phyloP scores from a whole-genome alignment of 2,329 filamentous ascomycete species.

The Aspergillus sp. region DNA sequence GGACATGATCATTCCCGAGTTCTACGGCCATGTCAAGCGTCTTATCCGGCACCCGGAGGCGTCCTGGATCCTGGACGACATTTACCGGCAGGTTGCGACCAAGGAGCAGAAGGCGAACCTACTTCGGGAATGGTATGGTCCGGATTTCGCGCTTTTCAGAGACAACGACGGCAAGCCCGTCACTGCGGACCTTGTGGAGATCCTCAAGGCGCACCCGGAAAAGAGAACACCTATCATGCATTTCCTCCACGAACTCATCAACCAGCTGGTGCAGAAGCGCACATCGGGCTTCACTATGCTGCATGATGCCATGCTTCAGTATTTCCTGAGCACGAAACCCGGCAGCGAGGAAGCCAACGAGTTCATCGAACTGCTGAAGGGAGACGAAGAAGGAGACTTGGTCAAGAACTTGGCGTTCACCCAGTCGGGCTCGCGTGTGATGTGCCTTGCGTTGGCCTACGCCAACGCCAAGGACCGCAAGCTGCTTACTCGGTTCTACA shows the following conservation, averaged over 20 bases:
- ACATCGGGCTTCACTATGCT: slow-evolving; percentile 96
- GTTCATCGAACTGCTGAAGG: slow-evolving; percentile 86
- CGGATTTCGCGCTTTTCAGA: slow-evolving; percentile 83
- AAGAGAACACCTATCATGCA: slow-evolving; percentile 86
- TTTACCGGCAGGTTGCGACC: slow-evolving; percentile 85
- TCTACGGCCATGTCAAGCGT: slow-evolving; percentile 88
- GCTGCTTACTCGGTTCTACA: slow-evolving; percentile 81
- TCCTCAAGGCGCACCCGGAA: slow-evolving; percentile 74
- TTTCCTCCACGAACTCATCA: slow-evolving; percentile 81
- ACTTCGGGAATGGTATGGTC: slow-evolving; percentile 92
- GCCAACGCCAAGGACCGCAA: slow-evolving; percentile 92
- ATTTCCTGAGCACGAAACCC: slow-evolving; percentile 75
- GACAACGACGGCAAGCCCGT: slow-evolving; percentile 49
- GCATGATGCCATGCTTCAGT: slow-evolving; percentile 97
- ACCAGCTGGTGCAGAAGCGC: slow-evolving; percentile 91
- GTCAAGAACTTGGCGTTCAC: slow-evolving; percentile 97
- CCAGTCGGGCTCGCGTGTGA: slow-evolving; percentile 76
- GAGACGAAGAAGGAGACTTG: slow-evolving; percentile 84
- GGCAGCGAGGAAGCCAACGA: slow-evolving; percentile 80
- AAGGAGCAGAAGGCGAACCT: slow-evolving; percentile 80
- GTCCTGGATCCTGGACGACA: slow-evolving; percentile 96
- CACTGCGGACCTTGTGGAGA: slow-evolving; percentile 67
- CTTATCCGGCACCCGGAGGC: slow-evolving; percentile 95
- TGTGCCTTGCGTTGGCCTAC: slow-evolving; percentile 77
- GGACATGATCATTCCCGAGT: slow-evolving; percentile 87